phyloP scores from a whole-genome alignment of 2,329 filamentous ascomycete genomes.

The Diplodia intermedia region DNA sequence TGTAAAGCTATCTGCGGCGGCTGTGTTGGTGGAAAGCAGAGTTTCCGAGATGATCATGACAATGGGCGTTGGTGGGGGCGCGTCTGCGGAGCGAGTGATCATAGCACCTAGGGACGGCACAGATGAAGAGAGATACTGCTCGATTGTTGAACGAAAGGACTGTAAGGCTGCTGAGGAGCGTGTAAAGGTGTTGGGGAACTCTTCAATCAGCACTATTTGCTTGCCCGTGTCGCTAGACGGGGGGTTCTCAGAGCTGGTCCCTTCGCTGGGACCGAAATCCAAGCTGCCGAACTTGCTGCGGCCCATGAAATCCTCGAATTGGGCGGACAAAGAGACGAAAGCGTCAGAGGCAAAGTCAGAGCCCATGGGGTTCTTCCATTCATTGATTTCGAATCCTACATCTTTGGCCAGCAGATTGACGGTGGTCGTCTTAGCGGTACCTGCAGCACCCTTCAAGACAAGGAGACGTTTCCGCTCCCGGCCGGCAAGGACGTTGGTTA shows the following conservation, averaged over 20 bases:
- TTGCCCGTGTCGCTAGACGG: constrained; percentile 34
- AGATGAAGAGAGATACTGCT: constrained; percentile 75
- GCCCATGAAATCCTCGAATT: constrained; percentile 92
- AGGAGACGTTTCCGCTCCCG: constrained; percentile 70
- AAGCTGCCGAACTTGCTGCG: constrained; percentile 76
- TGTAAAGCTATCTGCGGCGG: constrained; percentile 88
- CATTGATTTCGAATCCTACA: constrained; percentile 78
- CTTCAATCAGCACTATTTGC: constrained; percentile 57
- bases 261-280: constrained; percentile 1
- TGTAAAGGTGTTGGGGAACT: constrained; percentile 59
- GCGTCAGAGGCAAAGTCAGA: constrained; percentile 66
- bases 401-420: constrained; percentile 77
- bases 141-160: constrained; percentile 72
- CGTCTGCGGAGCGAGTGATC: constrained; percentile 42
- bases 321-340: constrained; percentile 73
- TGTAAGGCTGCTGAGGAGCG: constrained; percentile 53
- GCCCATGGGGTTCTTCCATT: constrained; percentile 86
- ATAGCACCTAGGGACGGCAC: constrained; percentile 62
- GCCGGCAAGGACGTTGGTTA: constrained; percentile 75
- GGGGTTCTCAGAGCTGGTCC: neutral
- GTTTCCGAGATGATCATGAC: constrained; percentile 94
- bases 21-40: constrained; percentile 81
- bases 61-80: constrained; percentile 62
- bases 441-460: constrained; percentile 87
- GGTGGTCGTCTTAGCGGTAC: constrained; percentile 91